These are phyloP conservation scores for Flaveria robusta DNA, from an alignment of 129 eudicot genomes.

Conservation along the genomic window DNA sequence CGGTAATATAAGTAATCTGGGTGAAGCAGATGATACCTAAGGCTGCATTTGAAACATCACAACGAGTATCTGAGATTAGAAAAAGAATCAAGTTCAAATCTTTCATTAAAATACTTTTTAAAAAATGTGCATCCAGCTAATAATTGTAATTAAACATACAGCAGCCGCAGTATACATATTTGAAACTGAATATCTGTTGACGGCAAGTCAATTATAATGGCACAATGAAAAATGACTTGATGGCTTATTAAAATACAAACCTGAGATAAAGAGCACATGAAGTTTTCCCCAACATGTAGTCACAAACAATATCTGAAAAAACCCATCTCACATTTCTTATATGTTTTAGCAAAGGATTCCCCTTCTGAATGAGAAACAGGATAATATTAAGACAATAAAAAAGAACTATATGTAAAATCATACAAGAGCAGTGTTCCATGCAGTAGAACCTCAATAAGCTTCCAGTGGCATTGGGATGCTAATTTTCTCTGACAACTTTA, in stretches of 20 bases:
- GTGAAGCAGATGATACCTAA: constrained; percentile 94
- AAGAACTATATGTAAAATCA: background rate
- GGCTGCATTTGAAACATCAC: constrained; percentile 49
- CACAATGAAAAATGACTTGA: background rate
- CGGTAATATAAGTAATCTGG: constrained; percentile 95
- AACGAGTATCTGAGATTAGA: background rate
- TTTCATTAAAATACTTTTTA: background rate
- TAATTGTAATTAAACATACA: background rate
- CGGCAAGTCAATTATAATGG: background rate
- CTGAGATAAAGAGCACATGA: constrained; percentile 95
- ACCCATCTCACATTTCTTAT: constrained; percentile 92
- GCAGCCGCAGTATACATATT: background rate
- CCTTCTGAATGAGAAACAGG: constrained; percentile 61
- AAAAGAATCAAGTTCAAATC: background rate
- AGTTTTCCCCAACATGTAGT: constrained; percentile 76
- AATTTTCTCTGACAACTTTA: background rate
- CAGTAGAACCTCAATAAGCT: constrained; percentile 6
- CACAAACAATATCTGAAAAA: constrained; percentile 81
- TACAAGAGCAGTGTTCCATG: background rate
- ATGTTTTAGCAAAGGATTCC: constrained; percentile 93
- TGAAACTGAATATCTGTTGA: background rate
- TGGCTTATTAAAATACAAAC: constrained; percentile 42
- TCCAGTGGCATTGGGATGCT: background rate
- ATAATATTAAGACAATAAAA: background rate
- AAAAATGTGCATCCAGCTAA: background rate